Evolutionary conservation across 2,329 filamentous ascomycete genomes (phyloP), one percentile per base, ranked within the genome.

Genomic region (Colletotrichum tabaci): DNA sequence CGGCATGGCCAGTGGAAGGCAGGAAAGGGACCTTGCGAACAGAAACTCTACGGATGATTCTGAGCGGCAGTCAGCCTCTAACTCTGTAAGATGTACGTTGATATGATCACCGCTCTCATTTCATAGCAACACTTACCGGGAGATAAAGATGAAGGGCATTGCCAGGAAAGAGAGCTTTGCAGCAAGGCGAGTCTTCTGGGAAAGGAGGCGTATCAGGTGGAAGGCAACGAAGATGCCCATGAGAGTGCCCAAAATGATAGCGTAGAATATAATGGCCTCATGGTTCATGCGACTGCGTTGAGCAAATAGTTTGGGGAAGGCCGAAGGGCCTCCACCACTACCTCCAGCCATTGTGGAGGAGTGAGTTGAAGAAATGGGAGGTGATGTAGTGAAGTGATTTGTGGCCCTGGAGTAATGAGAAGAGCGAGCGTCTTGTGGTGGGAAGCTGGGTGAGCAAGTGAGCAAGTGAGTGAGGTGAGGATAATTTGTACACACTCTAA

Each of bases 1-100:
- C 57, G 0, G 76, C 75, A 67, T 84, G 82, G 8, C 80, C 83
- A 9, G 46, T 64, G 5, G 74, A 74, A 3, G 74, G 74, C 2
- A 74, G n/a, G 21, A 30, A 42, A 23, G 69, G 66, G 7, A 66
- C 55, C 63, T 74, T 74, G 52, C 61, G 66, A 23, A 74, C 49
- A 40, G 65, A 62, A 4, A 61, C 35, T 42, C 62, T 66, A 23
- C 74, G 62, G 21, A 74, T 15, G 21, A 66, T n/a, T 40, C 74
- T 74, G 35, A 10, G 30, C 30, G 38, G 21, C 15, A 21, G 46
- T 62, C 42, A 65, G 66, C 50, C 61, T 23, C 55, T 42, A 4
- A 38, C 18, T 26, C 2, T 4, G 21, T 57, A 40, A 16, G n/a
- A 18, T 6, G 3, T 23, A n/a, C 7, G 21, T 38, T 42, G 35